Conservation (phyloP, 306 rosid genomes). For the apple (Malus domestica) region ASM211411v1 NC_041791.1:36833501-36834000, state of each 20-base stretch:
- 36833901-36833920: slow-evolving; percentile 96
- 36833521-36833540: slow-evolving; percentile 95
- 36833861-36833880: slow-evolving; percentile 71
- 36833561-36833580: slow-evolving; percentile 72
- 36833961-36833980: slow-evolving; percentile 66
- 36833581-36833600: slow-evolving; percentile 95
- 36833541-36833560: slow-evolving; percentile 71
- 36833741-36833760: background rate
- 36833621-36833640: slow-evolving; percentile 69
- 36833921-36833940: slow-evolving; percentile 81
- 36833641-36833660: slow-evolving; percentile 81
- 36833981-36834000: background rate
- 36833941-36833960: slow-evolving; percentile 75
- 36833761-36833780: background rate
- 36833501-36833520: slow-evolving; percentile 34
- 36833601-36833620: slow-evolving; percentile 79
- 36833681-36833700: slow-evolving; percentile 43
- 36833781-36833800: slow-evolving; percentile 25
- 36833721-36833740: background rate
- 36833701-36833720: slow-evolving; percentile 3
- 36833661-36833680: slow-evolving; percentile 83
- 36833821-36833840: slow-evolving; percentile 89
- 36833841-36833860: slow-evolving; percentile 77
- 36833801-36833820: slow-evolving; percentile 69
- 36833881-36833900: slow-evolving; percentile 84